phyloP scores from a whole-genome alignment of 495 filamentous ascomycete species.

The Penicillium argentinense region DNA sequence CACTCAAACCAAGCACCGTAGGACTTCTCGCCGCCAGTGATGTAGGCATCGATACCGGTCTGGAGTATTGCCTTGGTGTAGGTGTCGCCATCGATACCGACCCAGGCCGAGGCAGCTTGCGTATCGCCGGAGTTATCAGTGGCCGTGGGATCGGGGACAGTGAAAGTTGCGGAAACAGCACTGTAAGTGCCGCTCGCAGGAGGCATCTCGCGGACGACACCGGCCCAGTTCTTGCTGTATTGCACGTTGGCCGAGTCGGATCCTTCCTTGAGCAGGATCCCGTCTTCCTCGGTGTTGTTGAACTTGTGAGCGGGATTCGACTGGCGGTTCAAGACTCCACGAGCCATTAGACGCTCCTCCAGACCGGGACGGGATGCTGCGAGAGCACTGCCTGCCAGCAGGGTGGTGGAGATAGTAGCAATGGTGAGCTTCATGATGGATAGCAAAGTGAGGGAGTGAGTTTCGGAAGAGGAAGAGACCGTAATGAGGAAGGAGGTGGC shows the following conservation, averaged over 20 bases:
- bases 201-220: conserved; percentile 50
- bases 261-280: conserved; percentile 17
- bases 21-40: conserved; percentile 32
- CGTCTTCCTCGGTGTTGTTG: conserved; percentile 11
- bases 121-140: conserved; percentile 29
- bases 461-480: neutral
- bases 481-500: neutral
- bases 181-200: conserved; percentile 47
- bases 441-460: neutral
- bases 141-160: conserved; percentile 51
- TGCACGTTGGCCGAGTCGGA: conserved; percentile 25
- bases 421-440: conserved; percentile 31
- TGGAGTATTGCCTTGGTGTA: conserved; percentile 58
- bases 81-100: conserved; percentile 61
- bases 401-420: conserved; percentile 20
- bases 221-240: conserved; percentile 63
- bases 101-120: conserved; percentile 61
- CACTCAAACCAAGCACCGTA: conserved; percentile 67
- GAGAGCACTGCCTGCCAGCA: conserved; percentile 24
- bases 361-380: conserved; percentile 29
- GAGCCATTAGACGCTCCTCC: conserved; percentile 27
- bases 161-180: conserved; percentile 54
- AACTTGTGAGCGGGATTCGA: conserved; percentile 20
- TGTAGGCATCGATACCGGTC: conserved; percentile 60
- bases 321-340: conserved; percentile 24